Conservation (phyloP, 805 yeast species). For the Candida nemodendra region DNA sequence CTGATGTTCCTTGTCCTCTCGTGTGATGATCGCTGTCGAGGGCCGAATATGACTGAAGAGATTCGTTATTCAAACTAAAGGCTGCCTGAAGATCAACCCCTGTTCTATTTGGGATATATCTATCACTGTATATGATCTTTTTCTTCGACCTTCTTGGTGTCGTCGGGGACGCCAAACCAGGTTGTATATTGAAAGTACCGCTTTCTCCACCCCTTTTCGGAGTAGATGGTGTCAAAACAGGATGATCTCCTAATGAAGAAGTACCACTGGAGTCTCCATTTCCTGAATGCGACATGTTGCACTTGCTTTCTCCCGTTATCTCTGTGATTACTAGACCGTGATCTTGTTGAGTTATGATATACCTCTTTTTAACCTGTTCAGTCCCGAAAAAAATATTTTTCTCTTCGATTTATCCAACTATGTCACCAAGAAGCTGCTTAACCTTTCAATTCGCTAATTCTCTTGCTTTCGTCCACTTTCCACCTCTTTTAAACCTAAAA, state of each 20-base stretch:
- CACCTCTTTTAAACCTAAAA: too few species aligned
- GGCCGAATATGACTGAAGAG: constrained; percentile 11
- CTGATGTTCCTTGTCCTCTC: constrained; percentile 21
- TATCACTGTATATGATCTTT: constrained; percentile 65
- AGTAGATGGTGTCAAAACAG: constrained; percentile 20
- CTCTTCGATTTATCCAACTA: too few species aligned
- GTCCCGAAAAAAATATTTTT: too few species aligned
- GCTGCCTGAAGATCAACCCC: constrained; percentile 90
- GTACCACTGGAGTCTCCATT: constrained; percentile 3
- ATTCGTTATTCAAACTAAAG: constrained; percentile 44
- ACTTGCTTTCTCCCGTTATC: too few species aligned
- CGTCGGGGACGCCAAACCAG: constrained; percentile 35
- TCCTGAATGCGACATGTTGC: constrained; percentile 2
- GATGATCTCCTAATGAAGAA: constrained; percentile 11
- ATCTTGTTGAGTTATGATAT: too few species aligned
- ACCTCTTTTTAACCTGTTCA: too few species aligned
- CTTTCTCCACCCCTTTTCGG: constrained; percentile 17
- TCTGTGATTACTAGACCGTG: too few species aligned
- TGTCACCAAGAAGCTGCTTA: too few species aligned
- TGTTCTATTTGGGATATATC: constrained; percentile 84
- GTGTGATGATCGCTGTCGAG: constrained; percentile 4
- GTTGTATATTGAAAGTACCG: constrained; percentile 8
- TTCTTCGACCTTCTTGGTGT: constrained; percentile 47
- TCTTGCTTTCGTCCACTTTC: too few species aligned
- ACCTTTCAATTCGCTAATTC: too few species aligned